Conservation (phyloP, 768 basidiomycete species). For the Russula vinacea region DNA sequence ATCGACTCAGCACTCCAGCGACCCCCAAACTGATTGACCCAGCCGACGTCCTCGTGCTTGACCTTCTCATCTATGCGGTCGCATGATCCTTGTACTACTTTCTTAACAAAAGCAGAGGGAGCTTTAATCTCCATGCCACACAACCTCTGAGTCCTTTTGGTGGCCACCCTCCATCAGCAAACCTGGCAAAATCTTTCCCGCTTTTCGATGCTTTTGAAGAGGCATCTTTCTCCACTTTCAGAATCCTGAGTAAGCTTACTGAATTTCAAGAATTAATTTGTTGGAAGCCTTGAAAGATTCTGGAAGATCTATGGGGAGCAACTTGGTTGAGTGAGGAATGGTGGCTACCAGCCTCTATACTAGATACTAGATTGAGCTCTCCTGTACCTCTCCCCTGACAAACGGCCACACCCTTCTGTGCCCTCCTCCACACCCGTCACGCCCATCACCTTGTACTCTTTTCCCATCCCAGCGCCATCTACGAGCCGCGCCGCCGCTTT, state of each 20-base stretch:
- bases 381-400: background rate
- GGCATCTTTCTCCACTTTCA: no score
- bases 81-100: constrained; percentile 66
- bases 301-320: no score
- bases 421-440: constrained; percentile 35
- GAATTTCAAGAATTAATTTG: no score
- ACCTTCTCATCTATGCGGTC: constrained; percentile 48
- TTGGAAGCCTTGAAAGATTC: no score
- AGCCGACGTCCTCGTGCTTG: constrained; percentile 44
- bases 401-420: constrained; percentile 1
- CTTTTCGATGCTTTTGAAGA: no score
- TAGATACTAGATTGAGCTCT: no score
- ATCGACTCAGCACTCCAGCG: no score
- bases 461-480: constrained; percentile 81
- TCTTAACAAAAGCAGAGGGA: constrained; percentile 96
- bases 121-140: constrained; percentile 94
- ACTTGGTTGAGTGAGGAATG: no score
- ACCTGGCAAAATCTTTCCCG: no score
- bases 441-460: constrained; percentile 79
- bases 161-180: no score
- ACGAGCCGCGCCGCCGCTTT: constrained; percentile 68
- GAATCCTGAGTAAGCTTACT: no score
- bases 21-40: background rate
- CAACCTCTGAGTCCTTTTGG: constrained; percentile 88
- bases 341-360: no score